Evolutionary conservation across 163 green algal genomes (phyloP).

Genomic region (Trebouxiophyceae sp.): DNA sequence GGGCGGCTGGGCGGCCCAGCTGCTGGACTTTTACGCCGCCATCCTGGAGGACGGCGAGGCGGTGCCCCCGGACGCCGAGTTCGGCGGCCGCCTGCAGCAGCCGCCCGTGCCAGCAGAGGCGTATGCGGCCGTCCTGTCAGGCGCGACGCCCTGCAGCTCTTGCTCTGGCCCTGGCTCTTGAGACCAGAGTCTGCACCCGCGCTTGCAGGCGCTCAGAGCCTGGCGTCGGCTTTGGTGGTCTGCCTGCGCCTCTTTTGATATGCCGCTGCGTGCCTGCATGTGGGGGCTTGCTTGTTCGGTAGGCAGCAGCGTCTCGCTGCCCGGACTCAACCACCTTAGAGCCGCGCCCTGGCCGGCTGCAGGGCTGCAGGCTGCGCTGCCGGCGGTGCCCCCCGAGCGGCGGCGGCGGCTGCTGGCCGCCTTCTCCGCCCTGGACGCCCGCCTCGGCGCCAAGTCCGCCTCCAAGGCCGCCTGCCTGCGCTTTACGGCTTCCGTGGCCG

Average conservation of each 20-base stretch:
- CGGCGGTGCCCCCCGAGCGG: neutral
- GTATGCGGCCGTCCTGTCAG: neutral
- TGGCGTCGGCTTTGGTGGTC: no score
- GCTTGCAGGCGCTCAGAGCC: no score
- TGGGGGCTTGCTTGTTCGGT: no score
- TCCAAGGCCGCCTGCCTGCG: neutral
- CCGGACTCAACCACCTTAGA: no score
- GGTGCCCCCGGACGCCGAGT: neutral
- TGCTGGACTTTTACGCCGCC: neutral
- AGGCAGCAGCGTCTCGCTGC: no score
- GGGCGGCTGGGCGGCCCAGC: neutral
- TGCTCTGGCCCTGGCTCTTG: no score
- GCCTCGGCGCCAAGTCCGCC: neutral
- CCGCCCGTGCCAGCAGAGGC: neutral
- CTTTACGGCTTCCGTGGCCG: neutral
- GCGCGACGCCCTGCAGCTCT: no score
- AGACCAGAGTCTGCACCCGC: no score
- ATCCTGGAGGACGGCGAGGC: neutral
- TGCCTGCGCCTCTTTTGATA: no score
- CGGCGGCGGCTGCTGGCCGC: neutral
- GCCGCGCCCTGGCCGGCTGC: no score
- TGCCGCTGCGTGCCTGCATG: no score
- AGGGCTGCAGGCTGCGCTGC: neutral
- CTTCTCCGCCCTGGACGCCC: neutral
- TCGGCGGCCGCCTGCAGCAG: neutral